phyloP scores from a whole-genome alignment of 805 yeast genomes.

The Crinitomyces ghanaensis region DNA sequence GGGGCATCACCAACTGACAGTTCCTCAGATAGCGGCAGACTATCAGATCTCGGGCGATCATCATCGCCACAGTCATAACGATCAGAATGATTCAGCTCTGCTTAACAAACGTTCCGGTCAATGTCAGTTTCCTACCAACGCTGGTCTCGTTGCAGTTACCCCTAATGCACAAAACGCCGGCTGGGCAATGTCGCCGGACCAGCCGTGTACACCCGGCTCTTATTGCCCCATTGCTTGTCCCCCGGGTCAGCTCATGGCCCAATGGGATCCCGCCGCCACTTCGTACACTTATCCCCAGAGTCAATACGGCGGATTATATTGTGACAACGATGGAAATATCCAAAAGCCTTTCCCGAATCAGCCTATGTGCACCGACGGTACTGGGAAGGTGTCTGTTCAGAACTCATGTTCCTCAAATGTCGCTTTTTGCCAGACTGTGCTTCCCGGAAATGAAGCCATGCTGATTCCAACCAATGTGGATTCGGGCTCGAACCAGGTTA shows the following conservation, averaged over 20 bases:
- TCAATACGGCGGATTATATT: conserved; percentile 71
- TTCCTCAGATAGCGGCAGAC: background rate
- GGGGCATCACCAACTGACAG: conserved; percentile 12
- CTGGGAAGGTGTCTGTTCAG: conserved; percentile 54
- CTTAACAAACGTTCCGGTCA: conserved; percentile 14
- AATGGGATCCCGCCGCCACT: conserved; percentile 76
- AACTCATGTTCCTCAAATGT: conserved; percentile 49
- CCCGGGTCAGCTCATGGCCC: conserved; percentile 77
- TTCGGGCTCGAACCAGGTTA: conserved; percentile 34
- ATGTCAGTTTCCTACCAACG: conserved; percentile 58
- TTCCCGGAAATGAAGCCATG: conserved; percentile 94
- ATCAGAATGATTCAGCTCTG: background rate
- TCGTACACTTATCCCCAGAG: conserved; percentile 66
- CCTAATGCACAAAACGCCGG: conserved; percentile 52
- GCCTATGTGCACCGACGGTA: conserved; percentile 65
- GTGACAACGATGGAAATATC: conserved; percentile 58
- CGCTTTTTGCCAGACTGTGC: conserved; percentile 85
- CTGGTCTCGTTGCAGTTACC: conserved; percentile 62
- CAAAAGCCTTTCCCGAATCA: conserved; percentile 47
- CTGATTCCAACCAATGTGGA: conserved; percentile 67
- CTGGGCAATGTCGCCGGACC: conserved; percentile 79
- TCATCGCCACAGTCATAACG: conserved; percentile 6
- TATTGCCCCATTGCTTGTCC: conserved; percentile 91
- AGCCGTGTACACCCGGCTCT: conserved; percentile 57
- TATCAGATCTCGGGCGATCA: conserved; percentile 4